A percentile compares a stretch with the other conserved stretches of the same genome.
phyloP scores from a whole-genome alignment of 345 rosid genomes.

The Salix dunnii region DNA sequence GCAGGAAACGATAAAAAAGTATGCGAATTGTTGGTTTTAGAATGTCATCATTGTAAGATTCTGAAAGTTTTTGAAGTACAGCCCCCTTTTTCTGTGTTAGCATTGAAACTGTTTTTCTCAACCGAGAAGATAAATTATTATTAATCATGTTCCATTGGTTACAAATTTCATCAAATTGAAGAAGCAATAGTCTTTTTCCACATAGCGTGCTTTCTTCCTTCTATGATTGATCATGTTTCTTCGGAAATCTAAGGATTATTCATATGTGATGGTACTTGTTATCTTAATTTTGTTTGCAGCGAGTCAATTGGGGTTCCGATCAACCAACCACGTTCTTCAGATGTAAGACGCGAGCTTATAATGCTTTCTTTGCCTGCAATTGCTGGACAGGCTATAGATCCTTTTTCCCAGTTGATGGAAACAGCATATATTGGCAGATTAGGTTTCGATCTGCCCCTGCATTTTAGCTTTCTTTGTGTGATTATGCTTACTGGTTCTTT shows the following conservation, averaged over 20 bases:
- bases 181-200: background rate
- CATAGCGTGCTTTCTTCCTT: background rate
- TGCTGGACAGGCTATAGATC: conserved; percentile 90
- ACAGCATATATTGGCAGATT: conserved; percentile 92
- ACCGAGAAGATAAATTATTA: background rate
- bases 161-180: background rate
- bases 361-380: conserved; percentile 86
- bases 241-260: background rate
- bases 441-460: conserved; percentile 37
- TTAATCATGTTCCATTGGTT: background rate
- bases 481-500: background rate
- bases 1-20: background rate
- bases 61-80: background rate
- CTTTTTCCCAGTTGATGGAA: conserved; percentile 81
- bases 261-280: background rate
- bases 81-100: background rate
- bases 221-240: background rate
- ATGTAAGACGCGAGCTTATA: conserved; percentile 63
- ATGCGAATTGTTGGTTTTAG: background rate
- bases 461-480: background rate
- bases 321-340: conserved; percentile 30
- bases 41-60: background rate
- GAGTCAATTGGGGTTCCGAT: conserved; percentile 23
- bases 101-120: background rate
- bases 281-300: conserved; percentile 34